Evolutionary conservation across 2,329 filamentous ascomycete species (phyloP).

Genomic region (Pseudogymnoascus sp.): DNA sequence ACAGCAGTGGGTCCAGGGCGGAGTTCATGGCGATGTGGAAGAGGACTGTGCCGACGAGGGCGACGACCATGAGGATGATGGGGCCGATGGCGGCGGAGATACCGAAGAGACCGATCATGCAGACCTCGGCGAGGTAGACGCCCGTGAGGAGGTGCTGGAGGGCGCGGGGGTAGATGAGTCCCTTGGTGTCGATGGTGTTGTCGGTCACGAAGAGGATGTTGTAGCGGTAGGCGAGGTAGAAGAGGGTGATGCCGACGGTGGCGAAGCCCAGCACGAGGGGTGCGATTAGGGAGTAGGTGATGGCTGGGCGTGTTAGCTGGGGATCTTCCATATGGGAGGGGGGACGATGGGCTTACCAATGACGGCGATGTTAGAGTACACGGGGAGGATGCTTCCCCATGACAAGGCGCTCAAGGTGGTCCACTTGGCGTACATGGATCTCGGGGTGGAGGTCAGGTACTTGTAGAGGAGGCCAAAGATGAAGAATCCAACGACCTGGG

Average conservation of each 20-base stretch:
- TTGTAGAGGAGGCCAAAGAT: conserved; percentile 67
- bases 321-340: neutral
- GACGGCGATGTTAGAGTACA: conserved; percentile 72
- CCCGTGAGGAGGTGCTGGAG: conserved; percentile 79
- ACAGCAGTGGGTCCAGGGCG: conserved; percentile 67
- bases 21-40: conserved; percentile 66
- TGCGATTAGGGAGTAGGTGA: conserved; percentile 80
- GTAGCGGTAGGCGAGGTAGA: conserved; percentile 85
- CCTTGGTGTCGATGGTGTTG: conserved; percentile 75
- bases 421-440: conserved; percentile 74
- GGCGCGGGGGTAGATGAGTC: conserved; percentile 78
- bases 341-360: conserved; percentile 49
- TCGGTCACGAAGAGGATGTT: conserved; percentile 84
- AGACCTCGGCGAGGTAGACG: conserved; percentile 73
- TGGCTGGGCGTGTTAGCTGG: conserved; percentile 41
- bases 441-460: conserved; percentile 67
- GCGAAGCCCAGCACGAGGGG: conserved; percentile 79
- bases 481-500: conserved; percentile 66
- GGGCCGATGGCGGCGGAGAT: conserved; percentile 60
- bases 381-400: conserved; percentile 76
- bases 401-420: conserved; percentile 61
- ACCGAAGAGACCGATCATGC: conserved; percentile 76
- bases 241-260: conserved; percentile 65
- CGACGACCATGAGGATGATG: conserved; percentile 65
- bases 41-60: conserved; percentile 65